A percentile compares a stretch with the other conserved stretches of the same genome.
Evolutionary conservation across 768 basidiomycete genomes (phyloP).

Genomic region (Hericium coralloides): DNA sequence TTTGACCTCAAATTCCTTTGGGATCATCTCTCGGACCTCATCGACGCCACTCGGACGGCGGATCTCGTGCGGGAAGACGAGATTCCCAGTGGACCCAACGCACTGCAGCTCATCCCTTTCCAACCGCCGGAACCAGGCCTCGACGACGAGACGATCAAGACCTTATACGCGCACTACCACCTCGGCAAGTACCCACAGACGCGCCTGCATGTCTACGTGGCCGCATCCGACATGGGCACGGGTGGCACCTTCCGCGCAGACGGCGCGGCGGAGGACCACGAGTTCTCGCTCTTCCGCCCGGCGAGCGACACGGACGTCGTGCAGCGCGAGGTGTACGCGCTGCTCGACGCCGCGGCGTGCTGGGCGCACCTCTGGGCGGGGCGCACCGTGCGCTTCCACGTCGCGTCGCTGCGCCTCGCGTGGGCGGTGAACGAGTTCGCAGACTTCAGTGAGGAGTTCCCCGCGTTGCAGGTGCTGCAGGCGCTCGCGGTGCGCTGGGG

Average conservation of each 20-base stretch:
- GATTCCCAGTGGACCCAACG: not conserved
- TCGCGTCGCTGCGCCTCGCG: constrained; percentile 7
- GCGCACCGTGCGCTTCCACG: constrained; percentile 6
- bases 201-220: not conserved
- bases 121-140: not conserved
- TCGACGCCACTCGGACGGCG: constrained; percentile 4
- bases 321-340: constrained; percentile 9
- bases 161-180: not conserved
- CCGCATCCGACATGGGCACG: not conserved
- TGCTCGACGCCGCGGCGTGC: constrained; percentile 12
- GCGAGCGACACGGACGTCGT: constrained; percentile 2
- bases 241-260: constrained; percentile 1
- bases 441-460: constrained; percentile 1
- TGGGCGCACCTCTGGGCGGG: constrained; percentile 10
- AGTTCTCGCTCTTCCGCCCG: constrained; percentile 3
- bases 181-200: not conserved
- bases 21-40: constrained; percentile 9
- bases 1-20: constrained; percentile 11
- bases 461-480: constrained; percentile 7
- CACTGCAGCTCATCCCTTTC: not conserved
- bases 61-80: constrained; percentile 1
- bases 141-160: constrained; percentile 1
- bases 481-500: constrained; percentile 7
- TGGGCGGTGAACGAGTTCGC: constrained; percentile 9
- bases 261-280: not conserved